Evolutionary conservation across 2,329 filamentous ascomycete species (phyloP).

Genomic region (Diplodia sapinea): DNA sequence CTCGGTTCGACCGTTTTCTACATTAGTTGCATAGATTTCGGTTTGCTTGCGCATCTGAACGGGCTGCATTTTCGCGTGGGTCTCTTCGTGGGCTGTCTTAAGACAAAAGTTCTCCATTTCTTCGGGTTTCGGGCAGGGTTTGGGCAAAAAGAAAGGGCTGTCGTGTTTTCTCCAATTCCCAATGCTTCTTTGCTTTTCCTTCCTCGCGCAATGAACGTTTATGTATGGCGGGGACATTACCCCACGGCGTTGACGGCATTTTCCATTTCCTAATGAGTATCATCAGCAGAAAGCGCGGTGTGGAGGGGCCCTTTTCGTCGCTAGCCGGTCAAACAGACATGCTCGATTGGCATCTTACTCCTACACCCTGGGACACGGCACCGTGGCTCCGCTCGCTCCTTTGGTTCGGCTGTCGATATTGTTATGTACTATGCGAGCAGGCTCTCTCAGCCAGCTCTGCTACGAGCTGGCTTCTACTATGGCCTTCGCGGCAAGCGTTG

Average conservation of each 20-base stretch:
- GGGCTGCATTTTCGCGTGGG: constrained; percentile 35
- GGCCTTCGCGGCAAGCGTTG: constrained; percentile 5
- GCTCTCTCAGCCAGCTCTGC: not conserved
- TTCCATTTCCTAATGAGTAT: constrained; percentile 27
- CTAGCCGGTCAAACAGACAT: constrained; percentile 23
- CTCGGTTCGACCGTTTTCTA: constrained; percentile 27
- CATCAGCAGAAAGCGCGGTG: constrained; percentile 7
- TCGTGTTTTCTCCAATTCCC: constrained; percentile 26
- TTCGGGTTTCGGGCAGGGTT: constrained; percentile 22
- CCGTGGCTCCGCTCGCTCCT: constrained; percentile 3
- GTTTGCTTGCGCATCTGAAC: constrained; percentile 35
- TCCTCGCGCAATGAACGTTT: constrained; percentile 22
- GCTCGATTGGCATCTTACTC: constrained; percentile 11
- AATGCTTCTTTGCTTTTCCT: constrained; percentile 17
- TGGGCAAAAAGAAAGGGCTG: constrained; percentile 27
- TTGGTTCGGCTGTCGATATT: constrained; percentile 23
- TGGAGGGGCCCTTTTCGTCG: constrained; percentile 1
- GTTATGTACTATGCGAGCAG: not conserved
- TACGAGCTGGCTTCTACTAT: not conserved
- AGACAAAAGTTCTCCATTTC: constrained; percentile 31
- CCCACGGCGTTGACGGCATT: constrained; percentile 25
- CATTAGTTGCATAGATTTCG: constrained; percentile 40
- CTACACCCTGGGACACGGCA: not conserved
- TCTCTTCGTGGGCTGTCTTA: constrained; percentile 30
- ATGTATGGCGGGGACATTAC: constrained; percentile 27